Percentiles rank a stretch among this genome's conserved stretches.
Conservation (phyloP, 2,329 filamentous ascomycete species). For the Exserohilum rostratum region DNA sequence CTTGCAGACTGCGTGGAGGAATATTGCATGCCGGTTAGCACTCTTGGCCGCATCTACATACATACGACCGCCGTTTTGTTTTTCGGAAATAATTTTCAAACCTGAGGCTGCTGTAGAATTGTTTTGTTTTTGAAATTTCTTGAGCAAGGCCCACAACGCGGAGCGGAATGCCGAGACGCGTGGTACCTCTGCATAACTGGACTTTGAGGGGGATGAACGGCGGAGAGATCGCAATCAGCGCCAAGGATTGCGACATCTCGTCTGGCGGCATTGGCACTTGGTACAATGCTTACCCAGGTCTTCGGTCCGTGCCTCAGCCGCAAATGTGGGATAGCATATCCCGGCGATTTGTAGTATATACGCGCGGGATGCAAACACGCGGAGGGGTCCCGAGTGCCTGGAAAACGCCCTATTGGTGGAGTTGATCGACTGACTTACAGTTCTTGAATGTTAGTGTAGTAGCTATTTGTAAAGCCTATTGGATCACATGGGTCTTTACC, state of each 20-base stretch:
- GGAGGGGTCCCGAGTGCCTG: background rate
- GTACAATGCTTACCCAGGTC: constrained; percentile 3
- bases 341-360: background rate
- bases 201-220: background rate
- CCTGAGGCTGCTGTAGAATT: background rate
- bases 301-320: constrained; percentile 2
- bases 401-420: background rate
- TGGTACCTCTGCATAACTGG: background rate
- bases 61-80: background rate
- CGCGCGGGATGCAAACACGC: too few species aligned
- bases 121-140: background rate
- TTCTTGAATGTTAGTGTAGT: too few species aligned
- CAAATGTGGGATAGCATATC: background rate
- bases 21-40: constrained; percentile 10
- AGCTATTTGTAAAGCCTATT: too few species aligned
- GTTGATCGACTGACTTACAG: too few species aligned
- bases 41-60: background rate
- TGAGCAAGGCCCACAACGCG: background rate
- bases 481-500: too few species aligned
- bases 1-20: constrained; percentile 2
- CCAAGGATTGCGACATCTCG: constrained; percentile 20
- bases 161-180: background rate
- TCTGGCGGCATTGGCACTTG: constrained; percentile 10
- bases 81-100: background rate
- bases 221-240: constrained; percentile 9